Conservation (phyloP, 164 flowering plant genomes). For the Berberis vulgaris region DNA sequence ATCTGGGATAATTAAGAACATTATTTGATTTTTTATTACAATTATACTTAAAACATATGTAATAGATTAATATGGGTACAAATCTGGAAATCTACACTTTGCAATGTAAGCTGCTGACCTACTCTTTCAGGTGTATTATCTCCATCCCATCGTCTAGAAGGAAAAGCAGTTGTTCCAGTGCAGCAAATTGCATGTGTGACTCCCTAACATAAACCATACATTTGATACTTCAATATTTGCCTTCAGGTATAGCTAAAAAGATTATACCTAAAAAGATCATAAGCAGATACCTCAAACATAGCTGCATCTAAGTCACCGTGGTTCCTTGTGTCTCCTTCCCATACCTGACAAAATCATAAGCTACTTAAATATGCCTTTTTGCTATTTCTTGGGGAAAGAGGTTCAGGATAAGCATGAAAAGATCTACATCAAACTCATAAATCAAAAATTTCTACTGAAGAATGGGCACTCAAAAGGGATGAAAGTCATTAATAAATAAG, state of each 20-base stretch:
- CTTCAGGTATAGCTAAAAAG: slow-evolving; percentile 6
- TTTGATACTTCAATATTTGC: not conserved
- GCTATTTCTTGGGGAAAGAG: no score
- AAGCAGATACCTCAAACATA: slow-evolving; percentile 56
- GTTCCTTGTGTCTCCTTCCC: slow-evolving; percentile 77
- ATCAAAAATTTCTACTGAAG: not conserved
- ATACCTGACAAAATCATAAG: slow-evolving; percentile 32
- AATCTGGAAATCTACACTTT: not conserved
- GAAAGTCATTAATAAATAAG: not conserved
- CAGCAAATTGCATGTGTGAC: slow-evolving; percentile 92
- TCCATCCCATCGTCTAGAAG: slow-evolving; percentile 89
- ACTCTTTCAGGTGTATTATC: slow-evolving; percentile 93
- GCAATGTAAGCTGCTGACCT: slow-evolving; percentile 46
- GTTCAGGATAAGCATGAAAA: no score
- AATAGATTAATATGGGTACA: not conserved
- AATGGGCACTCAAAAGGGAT: not conserved
- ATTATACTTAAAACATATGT: not conserved
- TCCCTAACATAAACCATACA: slow-evolving; percentile 39
- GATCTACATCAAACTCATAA: not conserved
- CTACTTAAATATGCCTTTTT: not conserved
- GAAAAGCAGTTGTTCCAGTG: slow-evolving; percentile 98
- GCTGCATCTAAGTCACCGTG: slow-evolving; percentile 59
- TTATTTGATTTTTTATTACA: no score
- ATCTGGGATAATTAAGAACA: no score
- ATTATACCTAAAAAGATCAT: slow-evolving; percentile 4